Evolutionary conservation across 176 grass and related monocot species (phyloP).

Genomic region (Cocos nucifera): DNA sequence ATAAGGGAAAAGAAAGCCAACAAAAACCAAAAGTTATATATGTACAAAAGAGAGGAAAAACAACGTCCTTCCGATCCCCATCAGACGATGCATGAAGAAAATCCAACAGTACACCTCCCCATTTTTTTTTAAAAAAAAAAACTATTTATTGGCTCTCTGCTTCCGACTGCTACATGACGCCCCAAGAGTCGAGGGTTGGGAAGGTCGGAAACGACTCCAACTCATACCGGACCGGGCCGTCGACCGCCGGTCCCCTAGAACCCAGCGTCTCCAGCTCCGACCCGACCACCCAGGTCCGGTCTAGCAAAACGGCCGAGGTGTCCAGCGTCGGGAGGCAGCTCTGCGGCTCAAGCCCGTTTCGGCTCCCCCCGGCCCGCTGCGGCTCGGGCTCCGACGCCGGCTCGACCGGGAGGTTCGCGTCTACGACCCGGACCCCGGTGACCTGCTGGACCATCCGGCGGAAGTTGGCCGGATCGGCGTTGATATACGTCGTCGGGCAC

Average conservation of each 20-base stretch:
- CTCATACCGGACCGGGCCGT: not conserved
- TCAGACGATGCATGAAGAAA: not conserved
- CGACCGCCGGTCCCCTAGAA: too few relatives aligned
- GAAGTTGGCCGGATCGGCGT: constrained; percentile 76
- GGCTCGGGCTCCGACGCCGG: not conserved
- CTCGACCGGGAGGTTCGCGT: not conserved
- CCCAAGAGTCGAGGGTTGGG: constrained; percentile 64
- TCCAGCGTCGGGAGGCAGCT: constrained; percentile 15
- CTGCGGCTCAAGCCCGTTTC: not conserved
- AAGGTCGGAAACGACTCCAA: constrained; percentile 26
- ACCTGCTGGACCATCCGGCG: constrained; percentile 68
- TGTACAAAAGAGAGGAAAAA: too few relatives aligned
- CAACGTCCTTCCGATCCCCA: not conserved
- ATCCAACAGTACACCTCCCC: not conserved
- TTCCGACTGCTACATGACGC: constrained; percentile 23
- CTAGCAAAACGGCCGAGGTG: constrained; percentile 1
- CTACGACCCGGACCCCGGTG: constrained; percentile 33
- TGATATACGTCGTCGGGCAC: constrained; percentile 71
- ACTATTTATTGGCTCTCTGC: too few relatives aligned
- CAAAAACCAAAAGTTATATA: too few relatives aligned
- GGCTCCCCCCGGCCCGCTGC: not conserved
- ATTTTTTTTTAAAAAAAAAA: not conserved
- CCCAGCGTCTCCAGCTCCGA: not conserved
- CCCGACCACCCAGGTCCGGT: not conserved
- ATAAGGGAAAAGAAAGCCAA: too few relatives aligned